Base-by-base conservation (phyloP, 805 yeast species). In the Schwanniomyces polymorphus region DNA sequence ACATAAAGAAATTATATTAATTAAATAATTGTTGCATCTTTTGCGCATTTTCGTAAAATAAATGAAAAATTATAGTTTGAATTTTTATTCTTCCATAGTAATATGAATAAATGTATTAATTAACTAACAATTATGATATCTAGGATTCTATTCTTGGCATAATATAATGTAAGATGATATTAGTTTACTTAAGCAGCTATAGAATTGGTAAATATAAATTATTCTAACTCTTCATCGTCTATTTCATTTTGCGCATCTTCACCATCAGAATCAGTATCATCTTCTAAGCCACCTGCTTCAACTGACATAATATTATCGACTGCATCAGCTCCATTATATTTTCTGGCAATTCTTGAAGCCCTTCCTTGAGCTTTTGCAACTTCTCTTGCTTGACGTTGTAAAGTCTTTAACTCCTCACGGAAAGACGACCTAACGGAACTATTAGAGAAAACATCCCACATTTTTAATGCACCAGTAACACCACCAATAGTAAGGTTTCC, bases 361-460 rank as follows among this genome's bases (percentile, higher is more conserved):
- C 75, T 78, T 28, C 90, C 88, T 3, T 68, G 58, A 23, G 62
- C 62, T 46, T 64, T 61, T 21, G 91, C 88, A 50, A 78, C 83
- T 33, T 68, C 75, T 56, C 79, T 77, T 16, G 92, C 92, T 38
- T 58, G 59, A 10, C 52, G 57, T 69, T 86, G 89, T 43, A 86
- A 65, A 2, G 61, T 63, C 43, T 64, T 71, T 61, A 88, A 72
- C 49, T 85, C 85, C 9, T 70, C 75, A 41, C 78, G 80, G 67
- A 92, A 85, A 2, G 86, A 71, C 41, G 74, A 74, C 59, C 97
- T 80, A 16, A 91, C 91, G 12, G 92, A 77, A 51, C 81, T 74
- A 70, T 94, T 94, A 44, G 89, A 80, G 64, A 91, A 87, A 7
- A 85, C 78, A 69, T 94, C 98, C 96, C 97, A 94, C 72, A 94